Base-by-base conservation (phyloP, 2,329 filamentous ascomycete species). In the Aspergillus clavatus region DNA sequence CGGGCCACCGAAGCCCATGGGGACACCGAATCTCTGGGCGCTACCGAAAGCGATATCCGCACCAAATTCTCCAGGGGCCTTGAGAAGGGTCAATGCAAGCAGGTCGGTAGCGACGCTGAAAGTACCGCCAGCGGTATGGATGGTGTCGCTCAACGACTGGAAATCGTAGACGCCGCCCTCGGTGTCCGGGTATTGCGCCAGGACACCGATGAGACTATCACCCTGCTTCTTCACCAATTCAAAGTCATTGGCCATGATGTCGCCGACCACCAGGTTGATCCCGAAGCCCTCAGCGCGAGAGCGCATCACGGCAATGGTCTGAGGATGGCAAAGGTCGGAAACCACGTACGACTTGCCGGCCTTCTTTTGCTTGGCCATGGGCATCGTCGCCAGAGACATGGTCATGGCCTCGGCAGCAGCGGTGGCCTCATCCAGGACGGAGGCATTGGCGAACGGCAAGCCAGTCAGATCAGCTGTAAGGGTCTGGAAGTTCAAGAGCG, bases 351-450 rank as follows among this genome's bases (percentile, higher is more conserved):
- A 84, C 76, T 90, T 95, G 54, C 82, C 84, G 19, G 78, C 71
- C 45, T 83, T 79, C 74, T 87, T 93, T 52, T 86, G 82, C 56
- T 86, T 82, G 3, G 84, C 78, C 3, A 77, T 60, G 1, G 90
- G 78, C 31, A 95, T 76, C 18, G 81, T 80, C 60, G 88, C 89
- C 69, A 95, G 71, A 0, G 89, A 91, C 67, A 97, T 78, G 11
- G 89, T 96, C 90, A 97, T 93, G 53, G 91, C 91, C 73, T 97
- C 91, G 22, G 90, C 88, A 11, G 89, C 91, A 10, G 91, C 91
- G 1, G 91, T 96, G 18, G 86, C 84, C 71, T 96, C 91, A 58
- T 96, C 91, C 33, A 96, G 74, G 39, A 96, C 77, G 36, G 89
- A 95, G 31, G 91, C 89, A 73, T 97, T 96, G 50, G 91, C 82